A percentile compares a stretch with the other conserved stretches of the same genome.
Evolutionary conservation across 208 protist genomes (phyloP).

Genomic region (Trypanosoma cruzi): DNA sequence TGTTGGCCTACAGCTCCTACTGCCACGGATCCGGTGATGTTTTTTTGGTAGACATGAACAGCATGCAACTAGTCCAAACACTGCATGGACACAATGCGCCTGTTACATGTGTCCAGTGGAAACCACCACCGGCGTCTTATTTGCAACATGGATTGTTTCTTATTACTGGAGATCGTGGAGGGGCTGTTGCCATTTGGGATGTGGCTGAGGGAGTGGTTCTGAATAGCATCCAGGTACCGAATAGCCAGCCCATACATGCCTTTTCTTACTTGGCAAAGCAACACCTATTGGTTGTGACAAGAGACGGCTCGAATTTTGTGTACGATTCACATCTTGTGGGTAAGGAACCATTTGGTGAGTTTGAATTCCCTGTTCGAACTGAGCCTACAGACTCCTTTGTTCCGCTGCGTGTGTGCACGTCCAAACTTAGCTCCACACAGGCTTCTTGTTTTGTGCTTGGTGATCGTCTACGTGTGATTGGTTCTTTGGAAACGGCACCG

Average conservation of each 20-base stretch:
- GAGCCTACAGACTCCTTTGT: background rate
- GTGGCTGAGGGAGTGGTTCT: conserved; percentile 65
- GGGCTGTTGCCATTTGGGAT: conserved; percentile 75
- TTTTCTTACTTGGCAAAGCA: conserved; percentile 52
- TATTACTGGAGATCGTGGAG: conserved; percentile 52
- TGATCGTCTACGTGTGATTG: conserved; percentile 66
- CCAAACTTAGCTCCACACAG: conserved; percentile 41
- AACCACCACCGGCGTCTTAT: conserved; percentile 50
- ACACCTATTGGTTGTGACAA: conserved; percentile 62
- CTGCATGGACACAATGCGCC: conserved; percentile 51
- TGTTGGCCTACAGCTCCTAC: conserved; percentile 65
- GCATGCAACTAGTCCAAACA: conserved; percentile 75
- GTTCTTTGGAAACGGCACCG: conserved; percentile 22
- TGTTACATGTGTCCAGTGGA: conserved; percentile 76
- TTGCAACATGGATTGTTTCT: conserved; percentile 71
- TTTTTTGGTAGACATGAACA: conserved; percentile 79
- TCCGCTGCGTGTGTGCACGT: conserved; percentile 32
- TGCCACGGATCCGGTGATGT: conserved; percentile 46
- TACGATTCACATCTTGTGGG: conserved; percentile 66
- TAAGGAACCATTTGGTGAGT: conserved; percentile 26
- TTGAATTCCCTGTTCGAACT: conserved; percentile 12
- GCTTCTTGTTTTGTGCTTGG: conserved; percentile 61
- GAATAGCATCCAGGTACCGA: conserved; percentile 50
- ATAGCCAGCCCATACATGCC: conserved; percentile 38
- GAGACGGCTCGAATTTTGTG: conserved; percentile 55